phyloP scores from a whole-genome alignment of 306 rosid species.

The Casuarina equisetifolia region DNA sequence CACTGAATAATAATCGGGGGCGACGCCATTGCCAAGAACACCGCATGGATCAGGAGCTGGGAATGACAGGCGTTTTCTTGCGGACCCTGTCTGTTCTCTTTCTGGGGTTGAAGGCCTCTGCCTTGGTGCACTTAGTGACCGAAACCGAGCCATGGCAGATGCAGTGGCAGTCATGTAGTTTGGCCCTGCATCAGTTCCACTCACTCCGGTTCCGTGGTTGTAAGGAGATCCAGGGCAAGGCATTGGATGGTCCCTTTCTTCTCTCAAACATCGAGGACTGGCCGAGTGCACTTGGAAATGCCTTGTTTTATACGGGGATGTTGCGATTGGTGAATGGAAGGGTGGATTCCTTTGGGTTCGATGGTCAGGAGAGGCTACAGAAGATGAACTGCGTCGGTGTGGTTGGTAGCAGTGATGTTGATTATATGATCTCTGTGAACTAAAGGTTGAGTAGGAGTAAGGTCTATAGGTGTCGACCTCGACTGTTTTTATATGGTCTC shows the following conservation, averaged over 20 bases:
- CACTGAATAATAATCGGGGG: neutral
- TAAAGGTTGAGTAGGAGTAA: slow-evolving; percentile 23
- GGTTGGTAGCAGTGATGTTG: slow-evolving; percentile 16
- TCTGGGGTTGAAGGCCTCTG: slow-evolving; percentile 39
- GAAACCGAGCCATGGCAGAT: slow-evolving; percentile 47
- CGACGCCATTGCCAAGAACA: neutral
- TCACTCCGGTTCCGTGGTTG: slow-evolving; percentile 8
- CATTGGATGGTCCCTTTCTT: neutral
- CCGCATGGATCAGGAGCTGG: slow-evolving; percentile 18
- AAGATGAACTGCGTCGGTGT: slow-evolving; percentile 20
- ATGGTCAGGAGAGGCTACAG: slow-evolving; percentile 26
- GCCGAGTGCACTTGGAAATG: slow-evolving; percentile 34
- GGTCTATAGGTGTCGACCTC: slow-evolving; percentile 54
- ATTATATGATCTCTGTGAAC: slow-evolving; percentile 10
- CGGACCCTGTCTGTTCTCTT: slow-evolving; percentile 26
- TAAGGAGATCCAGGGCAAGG: neutral
- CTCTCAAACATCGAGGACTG: slow-evolving; percentile 39
- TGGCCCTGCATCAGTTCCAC: slow-evolving; percentile 15
- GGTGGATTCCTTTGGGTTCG: slow-evolving; percentile 14
- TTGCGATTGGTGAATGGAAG: slow-evolving; percentile 32
- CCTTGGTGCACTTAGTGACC: slow-evolving; percentile 51
- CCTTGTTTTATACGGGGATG: slow-evolving; percentile 36
- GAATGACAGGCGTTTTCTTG: slow-evolving; percentile 45
- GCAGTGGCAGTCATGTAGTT: slow-evolving; percentile 62
- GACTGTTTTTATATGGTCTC: slow-evolving; percentile 49